A percentile compares a stretch with the other conserved stretches of the same genome.
Evolutionary conservation across 148 eudicot species (phyloP).

Genomic region (Rhododendron vialii): DNA sequence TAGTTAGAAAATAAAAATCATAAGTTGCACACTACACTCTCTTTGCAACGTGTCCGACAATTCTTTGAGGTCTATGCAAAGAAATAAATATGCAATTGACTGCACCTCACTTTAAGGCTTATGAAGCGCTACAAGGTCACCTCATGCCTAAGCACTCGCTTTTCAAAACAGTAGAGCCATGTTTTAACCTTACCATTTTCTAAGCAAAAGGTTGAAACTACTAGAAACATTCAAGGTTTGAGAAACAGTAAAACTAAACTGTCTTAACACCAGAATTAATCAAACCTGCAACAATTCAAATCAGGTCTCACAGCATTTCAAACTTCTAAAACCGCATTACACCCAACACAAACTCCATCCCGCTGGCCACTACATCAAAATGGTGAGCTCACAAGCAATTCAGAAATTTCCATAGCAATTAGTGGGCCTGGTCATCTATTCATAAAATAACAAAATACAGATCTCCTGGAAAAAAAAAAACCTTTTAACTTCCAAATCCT

Average conservation of each 20-base stretch:
- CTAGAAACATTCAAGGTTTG: not conserved
- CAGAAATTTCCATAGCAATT: not conserved
- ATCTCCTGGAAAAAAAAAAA: not conserved
- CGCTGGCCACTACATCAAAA: not conserved
- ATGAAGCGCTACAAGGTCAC: not conserved
- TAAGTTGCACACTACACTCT: too few relatives aligned
- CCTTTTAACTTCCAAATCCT: slow-evolving; percentile 2
- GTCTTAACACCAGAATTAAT: not conserved
- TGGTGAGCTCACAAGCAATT: not conserved
- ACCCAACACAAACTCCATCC: not conserved
- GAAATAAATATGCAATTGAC: not conserved
- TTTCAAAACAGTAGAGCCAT: not conserved
- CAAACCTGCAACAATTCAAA: not conserved
- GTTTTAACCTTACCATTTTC: not conserved
- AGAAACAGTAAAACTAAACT: too few relatives aligned
- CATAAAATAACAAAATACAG: not conserved
- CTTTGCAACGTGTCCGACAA: too few relatives aligned
- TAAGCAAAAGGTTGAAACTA: not conserved
- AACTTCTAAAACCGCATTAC: not conserved
- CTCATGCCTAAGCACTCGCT: not conserved
- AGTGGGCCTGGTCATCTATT: not conserved
- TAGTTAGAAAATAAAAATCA: too few relatives aligned
- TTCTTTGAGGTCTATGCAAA: too few relatives aligned
- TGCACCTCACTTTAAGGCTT: not conserved
- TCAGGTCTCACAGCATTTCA: not conserved